These are phyloP conservation scores for Petrea volubilis DNA, from an alignment of 257 asterid species.

Conservation along the genomic window DNA sequence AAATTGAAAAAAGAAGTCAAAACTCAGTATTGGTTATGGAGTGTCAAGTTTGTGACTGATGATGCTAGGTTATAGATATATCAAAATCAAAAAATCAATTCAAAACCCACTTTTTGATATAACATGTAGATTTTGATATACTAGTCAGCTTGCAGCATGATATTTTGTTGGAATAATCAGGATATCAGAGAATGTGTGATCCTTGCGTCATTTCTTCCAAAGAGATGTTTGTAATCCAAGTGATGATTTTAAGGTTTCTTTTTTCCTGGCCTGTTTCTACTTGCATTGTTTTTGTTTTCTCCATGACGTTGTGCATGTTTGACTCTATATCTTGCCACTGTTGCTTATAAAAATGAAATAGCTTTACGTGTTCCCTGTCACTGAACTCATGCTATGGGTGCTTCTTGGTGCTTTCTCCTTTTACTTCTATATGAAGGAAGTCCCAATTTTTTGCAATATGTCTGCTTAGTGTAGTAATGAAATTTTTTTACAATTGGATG, in stretches of 20 bases:
- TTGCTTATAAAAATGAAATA: too few species aligned
- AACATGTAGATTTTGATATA: not conserved
- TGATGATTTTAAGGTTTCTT: not conserved
- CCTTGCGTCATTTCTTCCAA: not conserved
- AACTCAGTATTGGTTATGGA: too few species aligned
- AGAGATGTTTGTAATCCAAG: not conserved
- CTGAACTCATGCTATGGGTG: too few species aligned
- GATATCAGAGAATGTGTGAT: not conserved
- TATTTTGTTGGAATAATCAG: not conserved
- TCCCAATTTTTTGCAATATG: not conserved
- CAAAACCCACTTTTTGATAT: not conserved
- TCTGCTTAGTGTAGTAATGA: not conserved
- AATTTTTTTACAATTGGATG: slow-evolving; percentile 3
- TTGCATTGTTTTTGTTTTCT: too few species aligned
- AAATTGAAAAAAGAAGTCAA: too few species aligned
- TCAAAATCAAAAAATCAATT: not conserved
- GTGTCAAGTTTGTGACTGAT: not conserved
- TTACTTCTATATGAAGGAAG: not conserved
- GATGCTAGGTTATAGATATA: not conserved
- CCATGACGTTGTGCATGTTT: too few species aligned
- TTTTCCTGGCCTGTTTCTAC: not conserved
- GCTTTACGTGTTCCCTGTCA: too few species aligned
- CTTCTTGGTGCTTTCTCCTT: not conserved
- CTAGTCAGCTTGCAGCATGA: slow-evolving; percentile 2
- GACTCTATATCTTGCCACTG: too few species aligned